phyloP scores from a whole-genome alignment of 2,329 filamentous ascomycete genomes.

The Sodiomyces alkalinus region DNA sequence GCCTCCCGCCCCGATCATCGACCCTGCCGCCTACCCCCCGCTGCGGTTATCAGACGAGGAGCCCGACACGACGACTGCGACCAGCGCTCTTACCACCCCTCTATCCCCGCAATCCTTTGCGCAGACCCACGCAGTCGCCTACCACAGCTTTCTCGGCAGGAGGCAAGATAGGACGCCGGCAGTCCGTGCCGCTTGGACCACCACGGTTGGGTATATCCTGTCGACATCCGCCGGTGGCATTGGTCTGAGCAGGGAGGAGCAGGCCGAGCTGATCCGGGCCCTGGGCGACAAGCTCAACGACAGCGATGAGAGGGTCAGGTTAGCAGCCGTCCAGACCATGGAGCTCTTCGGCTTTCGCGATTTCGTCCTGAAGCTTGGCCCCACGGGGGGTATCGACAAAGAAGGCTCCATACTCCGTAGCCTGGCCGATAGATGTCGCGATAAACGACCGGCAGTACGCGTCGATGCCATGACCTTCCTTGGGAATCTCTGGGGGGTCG shows the following conservation, averaged over 20 bases:
- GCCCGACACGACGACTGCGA: constrained; percentile 27
- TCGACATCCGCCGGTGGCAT: constrained; percentile 85
- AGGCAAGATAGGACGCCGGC: constrained; percentile 73
- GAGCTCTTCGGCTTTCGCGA: constrained; percentile 68
- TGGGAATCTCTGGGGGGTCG: constrained; percentile 85
- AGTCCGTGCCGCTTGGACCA: constrained; percentile 77
- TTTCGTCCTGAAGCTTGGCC: constrained; percentile 68
- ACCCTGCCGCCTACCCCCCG: constrained; percentile 76
- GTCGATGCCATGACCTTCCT: constrained; percentile 76
- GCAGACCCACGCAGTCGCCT: constrained; percentile 62
- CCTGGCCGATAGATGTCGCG: constrained; percentile 76
- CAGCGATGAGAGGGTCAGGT: constrained; percentile 76
- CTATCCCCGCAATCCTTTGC: constrained; percentile 82
- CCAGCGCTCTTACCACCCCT: constrained; percentile 60
- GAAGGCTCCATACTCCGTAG: constrained; percentile 65
- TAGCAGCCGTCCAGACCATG: constrained; percentile 77
- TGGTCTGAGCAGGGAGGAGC: constrained; percentile 71
- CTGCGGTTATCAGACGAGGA: constrained; percentile 46
- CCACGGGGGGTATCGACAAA: constrained; percentile 58
- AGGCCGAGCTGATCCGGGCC: constrained; percentile 55
- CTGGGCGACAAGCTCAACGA: constrained; percentile 74
- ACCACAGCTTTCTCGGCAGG: constrained; percentile 71
- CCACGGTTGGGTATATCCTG: constrained; percentile 69
- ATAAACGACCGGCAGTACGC: constrained; percentile 67
- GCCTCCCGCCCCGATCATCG: constrained; percentile 54